A percentile compares a stretch with the other conserved stretches of the same genome.
phyloP scores from a whole-genome alignment of 129 eudicot species.

The Chrysanthemum lavandulifolium region DNA sequence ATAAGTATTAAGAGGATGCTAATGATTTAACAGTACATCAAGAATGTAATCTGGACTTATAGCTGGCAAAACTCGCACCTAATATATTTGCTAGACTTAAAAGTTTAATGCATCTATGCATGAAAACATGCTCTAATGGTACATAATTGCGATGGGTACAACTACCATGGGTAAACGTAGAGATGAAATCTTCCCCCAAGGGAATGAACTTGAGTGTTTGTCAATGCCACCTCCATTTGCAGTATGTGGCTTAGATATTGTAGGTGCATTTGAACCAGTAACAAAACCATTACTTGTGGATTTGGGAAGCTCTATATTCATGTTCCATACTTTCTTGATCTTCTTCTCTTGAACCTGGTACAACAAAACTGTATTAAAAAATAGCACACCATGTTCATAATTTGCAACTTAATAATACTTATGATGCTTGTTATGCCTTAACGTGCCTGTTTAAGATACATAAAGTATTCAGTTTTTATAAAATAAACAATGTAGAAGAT shows the following conservation, averaged over 20 bases:
- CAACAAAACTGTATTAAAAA: conserved; percentile 1
- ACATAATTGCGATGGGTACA: conserved; percentile 37
- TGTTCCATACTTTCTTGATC: conserved; percentile 70
- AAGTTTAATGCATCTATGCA: background rate
- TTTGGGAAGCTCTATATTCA: conserved; percentile 62
- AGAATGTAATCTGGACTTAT: background rate
- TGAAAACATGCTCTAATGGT: background rate
- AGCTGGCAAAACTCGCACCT: background rate
- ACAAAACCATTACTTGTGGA: conserved; percentile 54
- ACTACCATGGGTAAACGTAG: conserved; percentile 85
- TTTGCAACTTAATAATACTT: background rate
- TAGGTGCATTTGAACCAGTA: conserved; percentile 52
- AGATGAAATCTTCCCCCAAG: conserved; percentile 30
- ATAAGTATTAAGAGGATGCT: background rate
- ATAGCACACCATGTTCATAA: background rate
- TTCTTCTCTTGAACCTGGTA: conserved; percentile 94
- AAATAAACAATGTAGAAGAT: background rate
- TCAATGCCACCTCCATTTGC: conserved; percentile 44
- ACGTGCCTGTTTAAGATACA: background rate
- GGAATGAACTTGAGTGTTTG: background rate
- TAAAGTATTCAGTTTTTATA: background rate
- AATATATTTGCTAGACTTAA: background rate
- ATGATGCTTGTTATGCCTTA: background rate
- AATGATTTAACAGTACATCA: background rate
- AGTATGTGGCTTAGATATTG: conserved; percentile 40